Base-by-base conservation (phyloP, 1,139 yeast genomes). In the Ogataea hybrid region DNA sequence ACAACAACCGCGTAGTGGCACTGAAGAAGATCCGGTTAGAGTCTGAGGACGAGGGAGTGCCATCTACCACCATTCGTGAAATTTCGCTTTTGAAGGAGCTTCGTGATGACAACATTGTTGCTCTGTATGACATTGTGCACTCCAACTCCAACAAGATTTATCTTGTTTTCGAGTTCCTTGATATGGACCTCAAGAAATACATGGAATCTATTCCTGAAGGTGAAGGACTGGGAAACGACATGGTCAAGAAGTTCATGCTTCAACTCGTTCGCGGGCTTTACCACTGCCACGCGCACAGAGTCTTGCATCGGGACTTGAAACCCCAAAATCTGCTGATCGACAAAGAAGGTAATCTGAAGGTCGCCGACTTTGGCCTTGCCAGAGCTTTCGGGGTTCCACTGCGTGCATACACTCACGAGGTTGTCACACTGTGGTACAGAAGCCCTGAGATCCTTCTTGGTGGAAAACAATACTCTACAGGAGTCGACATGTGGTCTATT, bases 401-500 rank as follows among this genome's bases (percentile, higher is more conserved):
- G 50, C 77, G 97, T 61, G 96, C 97, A 2, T 92, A 90, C 63
- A 90, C 98, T 10, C 97, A 90, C 67, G 97, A 92, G 63, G 97
- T 92, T 47, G 98, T 94, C 42, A 92, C 99, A 0, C 71, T 94
- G 54, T 92, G 99, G 99, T 92, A 92, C 66, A 75, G 99, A 53
- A 90, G 97, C 1, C 99, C 99, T 1, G 99, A 92, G 63, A 88
- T 92, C 47, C 71, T 92, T 51, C 73, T 92, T 30, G 99, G 99
- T 25, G 97, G 97, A 18, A 88, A 95, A 53, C 97, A 92, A 64
- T 92, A 92, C 65, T 87, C 96, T 39, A 92, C 97, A 0, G 97
- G 97, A 21, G 97, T 92, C 38, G 99, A 92, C 63, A 89, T 94
- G 84, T 92, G 99, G 99, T 87, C 96, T 14, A 87, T 89, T 46